A percentile compares a stretch with the other conserved stretches of the same genome.
phyloP scores from a whole-genome alignment of 768 basidiomycete species.

The Russula emetica region DNA sequence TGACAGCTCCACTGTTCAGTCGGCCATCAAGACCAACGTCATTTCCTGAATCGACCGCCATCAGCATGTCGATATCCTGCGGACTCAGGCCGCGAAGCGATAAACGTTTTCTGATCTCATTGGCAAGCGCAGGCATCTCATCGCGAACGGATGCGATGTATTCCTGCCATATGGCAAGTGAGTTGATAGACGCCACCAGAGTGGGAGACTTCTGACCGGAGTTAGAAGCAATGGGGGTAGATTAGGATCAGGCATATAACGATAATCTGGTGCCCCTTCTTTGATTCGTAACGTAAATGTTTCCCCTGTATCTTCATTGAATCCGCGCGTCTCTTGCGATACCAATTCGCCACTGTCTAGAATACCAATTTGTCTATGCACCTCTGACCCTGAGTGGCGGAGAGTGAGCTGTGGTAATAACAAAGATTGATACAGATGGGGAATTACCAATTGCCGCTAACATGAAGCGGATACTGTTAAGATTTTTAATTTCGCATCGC shows the following conservation, averaged over 20 bases:
- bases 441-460: conserved; percentile 72
- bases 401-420: background rate
- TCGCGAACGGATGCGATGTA: conserved; percentile 52
- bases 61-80: conserved; percentile 70
- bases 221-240: conserved; percentile 66
- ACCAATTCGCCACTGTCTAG: conserved; percentile 45
- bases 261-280: conserved; percentile 93
- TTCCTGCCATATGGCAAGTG: conserved; percentile 40
- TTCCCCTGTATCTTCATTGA: conserved; percentile 74
- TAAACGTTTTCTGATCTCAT: conserved; percentile 55
- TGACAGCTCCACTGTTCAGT: conserved; percentile 50
- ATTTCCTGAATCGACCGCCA: conserved; percentile 62
- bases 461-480: conserved; percentile 87
- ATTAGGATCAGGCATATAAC: conserved; percentile 98
- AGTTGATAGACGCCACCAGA: background rate
- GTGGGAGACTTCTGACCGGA: conserved; percentile 37
- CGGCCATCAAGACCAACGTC: conserved; percentile 63
- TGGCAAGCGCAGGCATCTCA: conserved; percentile 74
- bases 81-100: conserved; percentile 49
- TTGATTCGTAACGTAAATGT: conserved; percentile 84
- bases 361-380: conserved; percentile 68
- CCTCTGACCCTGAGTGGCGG: conserved; percentile 62
- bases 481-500: conserved; percentile 94
- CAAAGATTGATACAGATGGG: background rate
- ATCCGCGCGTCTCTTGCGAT: conserved; percentile 85